A percentile compares a stretch with the other conserved stretches of the same genome.
These are phyloP conservation scores for Avena eriantha DNA, from an alignment of 176 grass and related monocot species.

Conservation along the genomic window DNA sequence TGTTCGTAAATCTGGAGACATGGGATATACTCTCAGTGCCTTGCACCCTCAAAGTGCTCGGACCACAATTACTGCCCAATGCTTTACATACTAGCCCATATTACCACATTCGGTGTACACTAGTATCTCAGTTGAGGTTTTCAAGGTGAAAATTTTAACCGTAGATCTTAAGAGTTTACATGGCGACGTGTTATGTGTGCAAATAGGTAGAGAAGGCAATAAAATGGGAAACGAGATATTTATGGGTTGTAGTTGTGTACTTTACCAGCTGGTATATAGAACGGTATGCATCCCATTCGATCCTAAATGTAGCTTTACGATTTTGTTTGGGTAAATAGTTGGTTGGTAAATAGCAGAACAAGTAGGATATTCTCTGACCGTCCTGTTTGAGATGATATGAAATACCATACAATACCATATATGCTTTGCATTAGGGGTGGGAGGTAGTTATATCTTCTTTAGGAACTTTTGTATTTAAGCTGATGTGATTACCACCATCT, in stretches of 20 bases:
- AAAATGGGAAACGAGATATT: background rate
- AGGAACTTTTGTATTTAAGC: background rate
- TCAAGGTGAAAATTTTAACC: background rate
- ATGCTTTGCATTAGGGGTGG: background rate
- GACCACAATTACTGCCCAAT: background rate
- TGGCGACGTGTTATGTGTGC: background rate
- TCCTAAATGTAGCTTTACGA: background rate
- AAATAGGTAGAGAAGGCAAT: background rate
- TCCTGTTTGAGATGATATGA: background rate
- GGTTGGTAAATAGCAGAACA: background rate
- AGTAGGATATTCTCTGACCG: background rate
- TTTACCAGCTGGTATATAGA: conserved; percentile 18
- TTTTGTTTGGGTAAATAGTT: background rate
- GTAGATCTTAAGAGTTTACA: background rate
- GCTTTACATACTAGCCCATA: background rate
- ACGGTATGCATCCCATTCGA: background rate
- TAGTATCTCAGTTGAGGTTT: background rate
- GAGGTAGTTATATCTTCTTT: background rate
- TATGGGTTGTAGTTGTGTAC: background rate
- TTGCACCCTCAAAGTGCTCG: background rate
- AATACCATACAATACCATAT: background rate
- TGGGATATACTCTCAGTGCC: background rate
- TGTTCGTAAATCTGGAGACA: background rate
- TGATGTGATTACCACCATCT: background rate
- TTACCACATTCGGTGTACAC: background rate